phyloP scores from a whole-genome alignment of 805 yeast genomes.

The Brettanomyces nanus region DNA sequence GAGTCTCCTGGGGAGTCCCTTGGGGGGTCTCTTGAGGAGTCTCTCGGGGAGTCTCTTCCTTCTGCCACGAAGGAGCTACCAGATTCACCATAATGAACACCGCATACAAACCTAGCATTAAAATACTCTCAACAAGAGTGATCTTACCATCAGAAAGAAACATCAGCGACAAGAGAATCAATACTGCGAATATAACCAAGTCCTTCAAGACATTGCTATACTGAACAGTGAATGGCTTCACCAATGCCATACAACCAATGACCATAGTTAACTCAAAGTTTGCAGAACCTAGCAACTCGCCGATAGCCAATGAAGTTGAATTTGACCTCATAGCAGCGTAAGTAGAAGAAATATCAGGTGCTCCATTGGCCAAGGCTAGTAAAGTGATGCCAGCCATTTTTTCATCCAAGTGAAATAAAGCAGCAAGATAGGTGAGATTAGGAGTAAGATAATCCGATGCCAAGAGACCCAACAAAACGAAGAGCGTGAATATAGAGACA shows the following conservation, averaged over 20 bases:
- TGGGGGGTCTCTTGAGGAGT: no score
- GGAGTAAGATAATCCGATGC: constrained; percentile 83
- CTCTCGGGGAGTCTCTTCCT: no score
- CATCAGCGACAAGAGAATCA: constrained; percentile 42
- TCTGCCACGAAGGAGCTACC: constrained; percentile 15
- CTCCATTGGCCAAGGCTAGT: constrained; percentile 85
- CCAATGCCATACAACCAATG: constrained; percentile 34
- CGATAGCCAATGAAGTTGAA: constrained; percentile 47
- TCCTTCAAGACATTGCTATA: constrained; percentile 51
- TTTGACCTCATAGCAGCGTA: constrained; percentile 69
- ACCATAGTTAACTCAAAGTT: constrained; percentile 45
- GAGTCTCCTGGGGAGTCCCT: not conserved
- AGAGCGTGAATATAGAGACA: constrained; percentile 30
- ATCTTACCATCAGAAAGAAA: constrained; percentile 50
- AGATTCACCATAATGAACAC: constrained; percentile 43
- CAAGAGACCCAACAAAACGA: constrained; percentile 62
- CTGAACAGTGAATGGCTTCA: constrained; percentile 43
- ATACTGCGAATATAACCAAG: constrained; percentile 41
- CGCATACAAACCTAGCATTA: constrained; percentile 49
- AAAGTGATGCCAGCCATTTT: constrained; percentile 80
- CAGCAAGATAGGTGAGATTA: constrained; percentile 60
- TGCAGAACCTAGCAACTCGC: constrained; percentile 48
- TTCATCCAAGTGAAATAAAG: constrained; percentile 55
- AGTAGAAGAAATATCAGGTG: constrained; percentile 84
- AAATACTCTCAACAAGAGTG: constrained; percentile 43